Percentiles rank a stretch among this genome's conserved stretches.
phyloP scores from a whole-genome alignment of 768 basidiomycete species.

The Strobilomyces dryophilus region DNA sequence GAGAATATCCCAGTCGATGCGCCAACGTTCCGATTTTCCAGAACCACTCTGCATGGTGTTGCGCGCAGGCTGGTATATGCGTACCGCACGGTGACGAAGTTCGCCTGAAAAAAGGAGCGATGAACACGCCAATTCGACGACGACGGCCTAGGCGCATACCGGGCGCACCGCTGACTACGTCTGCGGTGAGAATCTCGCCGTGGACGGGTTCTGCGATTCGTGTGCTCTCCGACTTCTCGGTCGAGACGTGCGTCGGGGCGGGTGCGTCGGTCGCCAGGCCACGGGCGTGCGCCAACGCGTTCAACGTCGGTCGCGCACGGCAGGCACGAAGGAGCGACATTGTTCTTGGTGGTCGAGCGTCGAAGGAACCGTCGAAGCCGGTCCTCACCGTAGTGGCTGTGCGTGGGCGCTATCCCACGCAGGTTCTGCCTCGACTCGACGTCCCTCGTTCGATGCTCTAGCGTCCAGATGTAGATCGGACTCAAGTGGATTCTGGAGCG shows the following conservation, averaged over 20 bases:
- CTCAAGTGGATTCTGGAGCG: constrained; percentile 43
- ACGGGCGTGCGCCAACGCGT: constrained; percentile 12
- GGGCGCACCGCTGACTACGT: constrained; percentile 83
- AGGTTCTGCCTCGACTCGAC: not conserved
- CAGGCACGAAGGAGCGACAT: constrained; percentile 58
- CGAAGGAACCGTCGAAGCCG: not conserved
- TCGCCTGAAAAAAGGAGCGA: constrained; percentile 47
- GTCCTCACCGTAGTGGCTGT: constrained; percentile 22
- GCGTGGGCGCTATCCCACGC: not conserved
- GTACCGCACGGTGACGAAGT: constrained; percentile 80
- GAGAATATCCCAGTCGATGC: constrained; percentile 92
- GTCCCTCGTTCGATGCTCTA: not conserved
- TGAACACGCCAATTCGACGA: not conserved
- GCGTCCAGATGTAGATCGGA: constrained; percentile 27
- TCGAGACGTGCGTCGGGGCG: constrained; percentile 20
- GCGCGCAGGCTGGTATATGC: constrained; percentile 89
- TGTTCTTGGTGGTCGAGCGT: not conserved
- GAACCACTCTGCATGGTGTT: constrained; percentile 95
- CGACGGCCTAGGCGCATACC: constrained; percentile 40
- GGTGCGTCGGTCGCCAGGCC: constrained; percentile 17
- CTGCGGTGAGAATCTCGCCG: constrained; percentile 67
- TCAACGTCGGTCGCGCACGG: constrained; percentile 28
- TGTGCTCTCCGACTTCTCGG: constrained; percentile 24
- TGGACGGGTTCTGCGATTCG: constrained; percentile 45
- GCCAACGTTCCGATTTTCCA: constrained; percentile 83